Percentiles rank a stretch among this genome's conserved stretches.
phyloP scores from a whole-genome alignment of 2,329 filamentous ascomycete species.

The Pochonia chlamydosporia region DNA sequence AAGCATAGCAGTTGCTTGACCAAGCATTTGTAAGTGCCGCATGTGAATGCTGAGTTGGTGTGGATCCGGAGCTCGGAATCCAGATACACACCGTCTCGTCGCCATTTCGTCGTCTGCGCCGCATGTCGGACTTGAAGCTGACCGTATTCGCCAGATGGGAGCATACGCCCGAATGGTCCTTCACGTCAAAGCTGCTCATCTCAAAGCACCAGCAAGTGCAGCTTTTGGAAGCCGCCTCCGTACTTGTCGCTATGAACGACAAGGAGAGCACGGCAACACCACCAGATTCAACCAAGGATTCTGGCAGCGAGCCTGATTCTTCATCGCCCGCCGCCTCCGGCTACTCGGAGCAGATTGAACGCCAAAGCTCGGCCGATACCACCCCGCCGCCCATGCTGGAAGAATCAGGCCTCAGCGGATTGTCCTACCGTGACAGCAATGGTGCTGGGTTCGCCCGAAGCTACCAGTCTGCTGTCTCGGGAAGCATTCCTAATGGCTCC shows the following conservation, averaged over 20 bases:
- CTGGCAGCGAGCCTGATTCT: slow-evolving; percentile 75
- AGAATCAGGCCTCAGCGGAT: slow-evolving; percentile 48
- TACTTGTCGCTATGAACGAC: slow-evolving; percentile 83
- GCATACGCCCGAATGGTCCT: slow-evolving; percentile 96
- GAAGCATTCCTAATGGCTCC: slow-evolving; percentile 41
- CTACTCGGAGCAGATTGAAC: slow-evolving; percentile 71
- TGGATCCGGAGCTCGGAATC: slow-evolving; percentile 3
- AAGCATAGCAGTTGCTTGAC: slow-evolving; percentile 99
- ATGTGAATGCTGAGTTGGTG: slow-evolving; percentile 35
- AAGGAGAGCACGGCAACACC: slow-evolving; percentile 51
- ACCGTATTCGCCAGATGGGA: slow-evolving; percentile 67
- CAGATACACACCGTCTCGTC: not conserved
- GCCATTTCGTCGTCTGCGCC: not conserved
- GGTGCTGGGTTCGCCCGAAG: slow-evolving; percentile 63
- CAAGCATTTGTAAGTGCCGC: slow-evolving; percentile 97
- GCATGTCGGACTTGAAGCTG: not conserved
- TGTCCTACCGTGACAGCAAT: slow-evolving; percentile 50
- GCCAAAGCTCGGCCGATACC: slow-evolving; percentile 81
- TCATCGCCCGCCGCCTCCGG: slow-evolving; percentile 75
- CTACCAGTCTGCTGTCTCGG: slow-evolving; percentile 63
- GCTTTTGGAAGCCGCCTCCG: slow-evolving; percentile 92
- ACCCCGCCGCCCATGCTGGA: slow-evolving; percentile 81
- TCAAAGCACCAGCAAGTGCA: slow-evolving; percentile 99
- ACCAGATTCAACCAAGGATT: slow-evolving; percentile 60
- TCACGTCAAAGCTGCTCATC: slow-evolving; percentile 94